These are phyloP conservation scores for Chimonanthus salicifolius DNA, from an alignment of 164 flowering plant species.

Conservation along the genomic window DNA sequence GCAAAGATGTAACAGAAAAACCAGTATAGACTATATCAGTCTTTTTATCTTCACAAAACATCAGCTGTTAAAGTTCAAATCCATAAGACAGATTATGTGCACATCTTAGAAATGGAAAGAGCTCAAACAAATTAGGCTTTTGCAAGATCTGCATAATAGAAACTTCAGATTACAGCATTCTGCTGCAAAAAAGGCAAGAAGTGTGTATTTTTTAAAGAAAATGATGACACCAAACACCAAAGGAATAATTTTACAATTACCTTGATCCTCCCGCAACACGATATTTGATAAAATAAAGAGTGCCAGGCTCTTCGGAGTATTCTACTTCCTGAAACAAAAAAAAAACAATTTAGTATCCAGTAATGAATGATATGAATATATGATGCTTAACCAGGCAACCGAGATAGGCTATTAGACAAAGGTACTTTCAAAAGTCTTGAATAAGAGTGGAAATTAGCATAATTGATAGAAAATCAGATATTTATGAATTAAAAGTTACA, in stretches of 20 bases:
- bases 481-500: not conserved
- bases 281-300: slow-evolving; percentile 77
- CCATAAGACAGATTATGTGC: not conserved
- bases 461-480: not conserved
- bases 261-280: slow-evolving; percentile 96
- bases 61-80: not conserved
- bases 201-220: not conserved
- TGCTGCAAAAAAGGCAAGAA: not conserved
- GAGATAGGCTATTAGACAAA: not conserved
- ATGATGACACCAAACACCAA: not conserved
- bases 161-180: not conserved
- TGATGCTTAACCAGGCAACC: not conserved
- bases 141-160: not conserved
- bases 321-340: slow-evolving; percentile 73
- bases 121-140: not conserved
- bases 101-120: not conserved
- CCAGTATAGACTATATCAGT: not conserved
- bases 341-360: not conserved
- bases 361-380: not conserved
- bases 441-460: not conserved
- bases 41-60: not conserved
- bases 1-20: not conserved
- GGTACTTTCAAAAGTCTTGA: not conserved
- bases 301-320: slow-evolving; percentile 89
- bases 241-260: slow-evolving; percentile 25